Conservation (phyloP, 345 rosid genomes). For the Populus tremula region DNA sequence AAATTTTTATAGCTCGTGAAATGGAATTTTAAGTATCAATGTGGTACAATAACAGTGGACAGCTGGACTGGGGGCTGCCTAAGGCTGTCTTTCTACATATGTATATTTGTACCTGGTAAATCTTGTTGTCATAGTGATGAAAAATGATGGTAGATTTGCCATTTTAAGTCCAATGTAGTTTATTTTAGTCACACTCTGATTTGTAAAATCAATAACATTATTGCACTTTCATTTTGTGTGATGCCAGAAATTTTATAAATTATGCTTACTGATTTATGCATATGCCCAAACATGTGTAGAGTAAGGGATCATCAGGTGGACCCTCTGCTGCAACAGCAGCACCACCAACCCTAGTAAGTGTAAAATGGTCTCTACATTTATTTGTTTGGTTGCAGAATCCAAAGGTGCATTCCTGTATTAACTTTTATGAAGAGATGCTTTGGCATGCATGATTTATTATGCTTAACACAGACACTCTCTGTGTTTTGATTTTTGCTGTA, state of each 20-base stretch:
- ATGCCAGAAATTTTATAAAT: not conserved
- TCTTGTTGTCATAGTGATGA: not conserved
- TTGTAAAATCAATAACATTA: not conserved
- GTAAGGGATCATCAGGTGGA: conserved; percentile 11
- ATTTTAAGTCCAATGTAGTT: not conserved
- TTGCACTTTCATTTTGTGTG: not conserved
- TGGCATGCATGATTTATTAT: not conserved
- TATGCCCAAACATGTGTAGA: not conserved
- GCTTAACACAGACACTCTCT: not conserved
- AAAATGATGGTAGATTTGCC: not conserved
- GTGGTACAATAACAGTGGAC: no score
- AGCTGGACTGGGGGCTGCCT: not conserved
- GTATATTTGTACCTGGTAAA: not conserved
- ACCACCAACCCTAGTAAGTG: conserved; percentile 8
- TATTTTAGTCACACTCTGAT: not conserved
- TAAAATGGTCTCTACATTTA: not conserved
- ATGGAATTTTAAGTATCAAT: no score
- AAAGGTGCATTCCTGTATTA: no score
- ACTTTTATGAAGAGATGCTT: not conserved
- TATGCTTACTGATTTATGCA: not conserved
- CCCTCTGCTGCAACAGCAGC: conserved; percentile 9
- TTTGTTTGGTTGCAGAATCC: not conserved
- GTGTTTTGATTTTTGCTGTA: not conserved
- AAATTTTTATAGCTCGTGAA: no score
- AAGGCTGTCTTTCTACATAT: not conserved